phyloP scores from a whole-genome alignment of 2,329 filamentous ascomycete genomes.

The Fusarium sp. region DNA sequence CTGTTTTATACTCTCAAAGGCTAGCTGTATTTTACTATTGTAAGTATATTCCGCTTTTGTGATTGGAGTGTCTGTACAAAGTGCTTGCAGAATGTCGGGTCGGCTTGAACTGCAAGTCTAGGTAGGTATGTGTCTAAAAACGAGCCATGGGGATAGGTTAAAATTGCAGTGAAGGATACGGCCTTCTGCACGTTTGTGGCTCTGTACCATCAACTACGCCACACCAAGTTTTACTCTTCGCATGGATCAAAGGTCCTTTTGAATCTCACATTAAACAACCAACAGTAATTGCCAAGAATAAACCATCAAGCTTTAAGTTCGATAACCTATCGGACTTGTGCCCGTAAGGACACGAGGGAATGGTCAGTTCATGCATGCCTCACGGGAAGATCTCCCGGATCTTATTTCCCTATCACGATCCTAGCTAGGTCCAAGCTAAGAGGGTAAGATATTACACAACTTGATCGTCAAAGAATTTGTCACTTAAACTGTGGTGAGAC shows the following conservation, averaged over 20 bases:
- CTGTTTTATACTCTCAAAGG: no score
- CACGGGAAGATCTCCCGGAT: constrained; percentile 36
- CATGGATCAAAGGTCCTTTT: constrained; percentile 1
- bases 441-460: constrained; percentile 26
- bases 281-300: not conserved
- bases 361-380: constrained; percentile 27
- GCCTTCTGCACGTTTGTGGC: no score
- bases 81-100: no score
- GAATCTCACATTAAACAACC: not conserved
- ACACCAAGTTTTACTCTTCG: not conserved
- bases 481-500: constrained; percentile 13
- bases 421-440: not conserved
- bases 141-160: no score
- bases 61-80: no score
- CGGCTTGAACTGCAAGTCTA: no score
- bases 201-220: constrained; percentile 4
- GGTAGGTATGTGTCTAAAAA: no score
- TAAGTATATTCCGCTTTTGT: no score
- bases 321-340: constrained; percentile 8
- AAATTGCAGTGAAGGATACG: no score
- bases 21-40: no score
- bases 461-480: constrained; percentile 33
- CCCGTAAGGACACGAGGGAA: not conserved
- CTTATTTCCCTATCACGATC: constrained; percentile 28
- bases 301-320: not conserved